Evolutionary conservation across 495 filamentous ascomycete species (phyloP).

Genomic region (Penicillium longicatenatum): DNA sequence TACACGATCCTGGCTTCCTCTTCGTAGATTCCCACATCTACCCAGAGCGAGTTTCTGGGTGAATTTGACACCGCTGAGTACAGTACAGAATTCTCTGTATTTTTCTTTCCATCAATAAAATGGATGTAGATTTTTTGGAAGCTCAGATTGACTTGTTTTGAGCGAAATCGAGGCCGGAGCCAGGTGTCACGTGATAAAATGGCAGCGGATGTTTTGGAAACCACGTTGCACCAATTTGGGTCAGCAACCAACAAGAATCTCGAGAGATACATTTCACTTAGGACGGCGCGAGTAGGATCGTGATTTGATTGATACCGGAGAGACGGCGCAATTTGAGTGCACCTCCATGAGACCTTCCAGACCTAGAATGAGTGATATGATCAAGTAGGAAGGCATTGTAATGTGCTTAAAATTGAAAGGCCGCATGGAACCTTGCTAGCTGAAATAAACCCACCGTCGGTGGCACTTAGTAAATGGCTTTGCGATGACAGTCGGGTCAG

Average conservation of each 20-base stretch:
- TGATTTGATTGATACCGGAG: not conserved
- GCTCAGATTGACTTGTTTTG: conserved; percentile 3
- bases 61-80: not conserved
- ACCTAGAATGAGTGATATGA: not conserved
- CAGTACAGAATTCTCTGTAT: conserved; percentile 2
- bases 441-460: not conserved
- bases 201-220: not conserved
- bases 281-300: not conserved
- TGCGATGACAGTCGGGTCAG: not conserved
- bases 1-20: not conserved
- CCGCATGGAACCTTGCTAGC: not conserved
- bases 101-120: conserved; percentile 4
- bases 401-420: not conserved
- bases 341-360: not conserved
- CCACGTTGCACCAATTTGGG: not conserved
- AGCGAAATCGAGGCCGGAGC: not conserved
- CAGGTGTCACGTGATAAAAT: not conserved
- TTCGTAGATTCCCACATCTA: conserved; percentile 2
- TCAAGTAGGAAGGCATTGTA: not conserved
- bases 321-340: not conserved
- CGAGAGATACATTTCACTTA: not conserved
- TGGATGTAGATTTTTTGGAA: conserved; percentile 5
- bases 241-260: not conserved
- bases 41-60: not conserved
- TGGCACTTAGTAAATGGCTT: not conserved